Evolutionary conservation across 129 eudicot species (phyloP), one percentile per base, ranked within the genome.

Genomic region (Flaveria sonorensis): DNA sequence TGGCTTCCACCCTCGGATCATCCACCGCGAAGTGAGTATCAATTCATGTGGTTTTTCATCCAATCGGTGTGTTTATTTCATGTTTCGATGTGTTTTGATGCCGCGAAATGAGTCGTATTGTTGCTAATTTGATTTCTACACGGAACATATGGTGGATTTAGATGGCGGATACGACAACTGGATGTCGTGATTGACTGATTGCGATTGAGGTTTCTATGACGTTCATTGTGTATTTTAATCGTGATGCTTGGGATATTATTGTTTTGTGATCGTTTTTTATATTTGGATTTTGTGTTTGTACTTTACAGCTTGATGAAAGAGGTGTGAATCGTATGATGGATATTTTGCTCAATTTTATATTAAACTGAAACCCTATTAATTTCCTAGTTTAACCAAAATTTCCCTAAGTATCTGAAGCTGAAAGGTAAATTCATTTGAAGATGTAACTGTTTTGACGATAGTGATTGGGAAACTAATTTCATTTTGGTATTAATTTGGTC

Each of bases 1-100:
- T 89, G 96, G 92, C 97, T 74, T 89, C 97, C 47, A 78, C 91
- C 77, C 84, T 92, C 56, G 84, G 85, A 39, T 83, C 96, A 24
- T 72, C 84, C 45, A 57, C 92, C 48, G 43, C 80, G 5, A 87
- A 89, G 97, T 89, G 16, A 85, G 86, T 75, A 63, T 11, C 71
- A 13, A 13, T 16, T 45, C 13, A 2, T 12, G 48, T 45, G 13
- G 12, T 70, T 77, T 32, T 77, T 64, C 5, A 71, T 70, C 13
- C 23, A 65, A 65, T 80, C 28, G 45, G 7, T 39, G 64, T 72
- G 42, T 63, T 66, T 0, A 11, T 61, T 75, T 46, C 57, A 63
- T 53, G 45, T 66, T 39, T 14, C 4, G 23, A 18, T 73, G 68
- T 55, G 68, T 73, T 73, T 73, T 39, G 21, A 30, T 65, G 59